Evolutionary conservation across 1,284 basidiomycete species (phyloP).

Genomic region (Leccinum cinnamomeum): DNA sequence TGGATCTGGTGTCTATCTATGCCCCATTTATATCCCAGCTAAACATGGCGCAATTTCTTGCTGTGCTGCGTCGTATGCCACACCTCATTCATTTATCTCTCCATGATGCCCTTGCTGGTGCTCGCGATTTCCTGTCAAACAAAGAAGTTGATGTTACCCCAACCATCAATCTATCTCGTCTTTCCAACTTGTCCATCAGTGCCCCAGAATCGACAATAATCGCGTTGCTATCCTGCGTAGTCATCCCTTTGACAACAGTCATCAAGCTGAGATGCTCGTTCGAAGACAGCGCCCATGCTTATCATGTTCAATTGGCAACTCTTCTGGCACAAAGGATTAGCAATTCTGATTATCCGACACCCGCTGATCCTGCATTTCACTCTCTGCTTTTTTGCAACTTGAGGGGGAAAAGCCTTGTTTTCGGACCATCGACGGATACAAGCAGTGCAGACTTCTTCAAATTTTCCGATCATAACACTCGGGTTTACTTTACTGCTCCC

Average conservation of each 20-base stretch:
- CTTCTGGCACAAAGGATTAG: neutral
- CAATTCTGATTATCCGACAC: neutral
- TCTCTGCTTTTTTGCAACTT: neutral
- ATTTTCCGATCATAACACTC: neutral
- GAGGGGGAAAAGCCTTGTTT: neutral
- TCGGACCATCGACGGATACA: neutral
- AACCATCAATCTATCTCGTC: neutral
- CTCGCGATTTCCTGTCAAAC: neutral
- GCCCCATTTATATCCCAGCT: too few relatives aligned
- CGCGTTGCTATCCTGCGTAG: neutral
- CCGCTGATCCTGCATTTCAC: neutral
- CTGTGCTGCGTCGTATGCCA: constrained; percentile 29
- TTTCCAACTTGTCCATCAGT: neutral
- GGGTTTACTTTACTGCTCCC: neutral
- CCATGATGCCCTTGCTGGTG: neutral
- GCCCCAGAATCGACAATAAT: neutral
- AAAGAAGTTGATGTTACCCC: neutral
- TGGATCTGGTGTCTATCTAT: neutral
- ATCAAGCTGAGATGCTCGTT: neutral
- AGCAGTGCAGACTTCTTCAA: neutral
- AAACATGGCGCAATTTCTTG: constrained; percentile 19
- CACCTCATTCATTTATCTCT: constrained; percentile 18
- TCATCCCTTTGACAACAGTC: neutral
- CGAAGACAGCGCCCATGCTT: neutral
- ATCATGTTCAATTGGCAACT: neutral